Base-by-base conservation (phyloP, 768 basidiomycete species). In the Auricularia heimuer region DNA sequence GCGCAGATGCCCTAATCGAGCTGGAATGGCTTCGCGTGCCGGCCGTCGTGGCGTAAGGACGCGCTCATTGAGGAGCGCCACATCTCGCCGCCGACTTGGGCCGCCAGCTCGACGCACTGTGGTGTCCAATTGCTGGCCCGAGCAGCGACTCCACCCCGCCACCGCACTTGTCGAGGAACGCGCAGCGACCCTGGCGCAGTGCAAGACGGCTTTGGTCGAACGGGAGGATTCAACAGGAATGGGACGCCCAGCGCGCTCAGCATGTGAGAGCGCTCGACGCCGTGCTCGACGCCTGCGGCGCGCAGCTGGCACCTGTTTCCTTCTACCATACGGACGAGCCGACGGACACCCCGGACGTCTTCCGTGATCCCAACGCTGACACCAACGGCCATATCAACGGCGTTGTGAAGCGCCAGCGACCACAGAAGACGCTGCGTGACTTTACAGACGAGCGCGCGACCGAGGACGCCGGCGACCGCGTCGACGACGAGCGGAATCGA, bases 381-480 rank as follows among this genome's bases (percentile, higher is more conserved):
- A 54, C 60, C 44, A 39, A 37, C 29, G 54, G 2, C 4, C 33
- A 58, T 24, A 42, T 36, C 60, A 60, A 39, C 85, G 87, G 68
- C 78, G 85, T 65, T 79, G 77, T 47, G 79, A 77, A 37, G 92
- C 91, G 91, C 4, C 6, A 29, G 56, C 56, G 4, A 7, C 21
- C 3, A 3, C 14, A 14, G 14, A 93, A 91, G 79, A 89, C 88
- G 0, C 71, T 93, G 39, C 82, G 92, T 39, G 90, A 93, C 71
- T 93, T 94, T 73, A 89, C 92, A 39, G 89, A 92, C 69, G 92
- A 94, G 69, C 81, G 85, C 36, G 88, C 85, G 6, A 85, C 93
- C 44, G 92, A 94, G 63, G 88, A 90, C 67, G 80, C 85, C 21
- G 71, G 88, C 58, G 92, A 93, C 63, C 79, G 78, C 1, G 83